Evolutionary conservation across 2,329 filamentous ascomycete genomes (phyloP).

Genomic region (Cryoendolithus antarcticus): DNA sequence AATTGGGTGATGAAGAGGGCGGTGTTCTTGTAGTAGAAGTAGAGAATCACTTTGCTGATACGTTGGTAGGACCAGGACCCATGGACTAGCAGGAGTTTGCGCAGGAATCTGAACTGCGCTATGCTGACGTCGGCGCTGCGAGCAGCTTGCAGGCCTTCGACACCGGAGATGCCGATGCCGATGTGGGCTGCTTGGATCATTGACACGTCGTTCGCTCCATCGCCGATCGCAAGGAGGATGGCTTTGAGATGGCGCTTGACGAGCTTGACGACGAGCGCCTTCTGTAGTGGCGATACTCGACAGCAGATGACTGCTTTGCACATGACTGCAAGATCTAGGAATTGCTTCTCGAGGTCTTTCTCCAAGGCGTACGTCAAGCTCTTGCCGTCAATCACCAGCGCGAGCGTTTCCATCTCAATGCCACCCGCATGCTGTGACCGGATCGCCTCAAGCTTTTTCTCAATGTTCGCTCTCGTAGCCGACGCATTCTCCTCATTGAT

Average conservation of each 20-base stretch:
- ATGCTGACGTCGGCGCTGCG: slow-evolving; percentile 93
- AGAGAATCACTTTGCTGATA: slow-evolving; percentile 91
- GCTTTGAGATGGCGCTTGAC: slow-evolving; percentile 90
- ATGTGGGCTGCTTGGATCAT: slow-evolving; percentile 99
- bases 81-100: slow-evolving; percentile 87
- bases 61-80: slow-evolving; percentile 97
- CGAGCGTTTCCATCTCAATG: slow-evolving; percentile 73
- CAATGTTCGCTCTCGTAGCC: slow-evolving; percentile 74
- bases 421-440: slow-evolving; percentile 65
- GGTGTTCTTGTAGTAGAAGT: slow-evolving; percentile 99
- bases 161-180: slow-evolving; percentile 90
- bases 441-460: slow-evolving; percentile 89
- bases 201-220: slow-evolving; percentile 97
- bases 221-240: slow-evolving; percentile 88
- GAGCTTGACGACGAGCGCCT: slow-evolving; percentile 93
- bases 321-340: slow-evolving; percentile 83
- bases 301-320: slow-evolving; percentile 98
- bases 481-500: slow-evolving; percentile 78
- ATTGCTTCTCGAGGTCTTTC: slow-evolving; percentile 83
- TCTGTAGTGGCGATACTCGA: slow-evolving; percentile 92
- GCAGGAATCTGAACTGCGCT: slow-evolving; percentile 86
- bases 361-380: slow-evolving; percentile 88
- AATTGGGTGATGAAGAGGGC: slow-evolving; percentile 98
- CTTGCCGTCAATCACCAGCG: slow-evolving; percentile 90
- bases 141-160: slow-evolving; percentile 92